Conservation (phyloP, 495 filamentous ascomycete genomes). For the Penicillium coprophilum region DNA sequence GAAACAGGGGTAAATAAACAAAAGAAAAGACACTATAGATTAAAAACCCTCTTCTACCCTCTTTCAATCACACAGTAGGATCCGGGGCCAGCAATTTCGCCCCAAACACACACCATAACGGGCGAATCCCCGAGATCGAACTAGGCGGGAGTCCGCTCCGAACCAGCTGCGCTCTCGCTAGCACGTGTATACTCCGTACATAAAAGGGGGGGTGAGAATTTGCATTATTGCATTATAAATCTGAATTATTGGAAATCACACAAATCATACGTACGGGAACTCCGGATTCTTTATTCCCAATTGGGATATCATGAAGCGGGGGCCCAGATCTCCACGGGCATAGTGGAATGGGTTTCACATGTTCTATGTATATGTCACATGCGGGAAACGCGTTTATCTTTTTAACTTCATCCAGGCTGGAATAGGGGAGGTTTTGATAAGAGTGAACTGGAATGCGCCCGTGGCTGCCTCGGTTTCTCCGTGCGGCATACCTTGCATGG, state of each 20-base stretch:
- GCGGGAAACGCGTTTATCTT: neutral
- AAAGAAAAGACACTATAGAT: neutral
- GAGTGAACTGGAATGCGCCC: neutral
- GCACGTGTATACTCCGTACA: constrained; percentile 7
- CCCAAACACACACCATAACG: neutral
- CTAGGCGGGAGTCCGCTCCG: neutral
- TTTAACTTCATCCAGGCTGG: neutral
- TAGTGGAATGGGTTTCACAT: neutral
- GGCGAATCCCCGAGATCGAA: neutral
- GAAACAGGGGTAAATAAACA: neutral
- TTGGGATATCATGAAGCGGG: constrained; percentile 2
- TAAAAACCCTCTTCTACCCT: neutral
- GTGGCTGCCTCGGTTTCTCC: neutral
- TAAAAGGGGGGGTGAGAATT: neutral
- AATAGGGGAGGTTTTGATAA: neutral
- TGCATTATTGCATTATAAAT: neutral
- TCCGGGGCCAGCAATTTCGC: neutral
- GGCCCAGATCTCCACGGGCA: constrained; percentile 4
- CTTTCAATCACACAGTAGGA: constrained; percentile 1
- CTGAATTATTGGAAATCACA: neutral
- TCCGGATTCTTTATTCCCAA: constrained; percentile 3
- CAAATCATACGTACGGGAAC: neutral
- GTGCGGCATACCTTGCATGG: neutral
- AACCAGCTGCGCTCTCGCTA: neutral
- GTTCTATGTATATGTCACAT: neutral